These are phyloP conservation scores for Dactylis glomerata DNA, from an alignment of 176 grass and related monocot species.

Conservation along the genomic window DNA sequence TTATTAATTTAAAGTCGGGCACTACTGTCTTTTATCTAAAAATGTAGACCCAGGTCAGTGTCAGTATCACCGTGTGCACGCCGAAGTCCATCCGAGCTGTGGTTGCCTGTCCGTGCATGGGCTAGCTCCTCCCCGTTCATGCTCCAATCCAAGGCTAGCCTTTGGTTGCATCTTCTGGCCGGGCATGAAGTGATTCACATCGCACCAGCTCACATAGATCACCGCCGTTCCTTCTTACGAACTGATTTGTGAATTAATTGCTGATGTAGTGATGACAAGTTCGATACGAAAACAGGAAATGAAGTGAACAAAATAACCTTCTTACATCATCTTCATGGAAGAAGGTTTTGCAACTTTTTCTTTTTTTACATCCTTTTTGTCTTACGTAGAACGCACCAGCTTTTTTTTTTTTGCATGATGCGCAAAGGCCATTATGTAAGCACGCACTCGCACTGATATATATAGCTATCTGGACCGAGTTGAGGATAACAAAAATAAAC, in stretches of 20 bases:
- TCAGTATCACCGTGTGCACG: neutral
- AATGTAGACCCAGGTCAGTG: neutral
- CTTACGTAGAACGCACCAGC: neutral
- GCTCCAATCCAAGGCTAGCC: neutral
- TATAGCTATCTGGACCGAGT: neutral
- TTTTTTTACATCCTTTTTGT: no score
- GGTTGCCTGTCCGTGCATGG: slow-evolving; percentile 2
- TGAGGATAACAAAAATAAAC: slow-evolving; percentile 8
- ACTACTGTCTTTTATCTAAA: no score
- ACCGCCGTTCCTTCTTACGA: neutral
- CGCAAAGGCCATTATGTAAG: neutral
- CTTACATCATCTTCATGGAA: neutral
- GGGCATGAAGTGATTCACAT: neutral
- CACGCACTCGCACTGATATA: neutral
- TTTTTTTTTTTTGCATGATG: neutral
- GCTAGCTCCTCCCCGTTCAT: neutral
- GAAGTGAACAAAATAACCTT: neutral
- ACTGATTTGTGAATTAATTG: neutral
- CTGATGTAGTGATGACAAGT: neutral
- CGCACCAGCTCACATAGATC: neutral
- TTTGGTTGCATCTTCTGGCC: neutral
- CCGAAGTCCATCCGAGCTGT: neutral
- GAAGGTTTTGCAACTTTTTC: neutral
- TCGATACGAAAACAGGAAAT: neutral
- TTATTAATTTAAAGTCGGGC: no score